Percentiles rank a stretch among this genome's conserved stretches.
Conservation (phyloP, 139 green algal genomes). For the Ettlia oleoabundans region DNA sequence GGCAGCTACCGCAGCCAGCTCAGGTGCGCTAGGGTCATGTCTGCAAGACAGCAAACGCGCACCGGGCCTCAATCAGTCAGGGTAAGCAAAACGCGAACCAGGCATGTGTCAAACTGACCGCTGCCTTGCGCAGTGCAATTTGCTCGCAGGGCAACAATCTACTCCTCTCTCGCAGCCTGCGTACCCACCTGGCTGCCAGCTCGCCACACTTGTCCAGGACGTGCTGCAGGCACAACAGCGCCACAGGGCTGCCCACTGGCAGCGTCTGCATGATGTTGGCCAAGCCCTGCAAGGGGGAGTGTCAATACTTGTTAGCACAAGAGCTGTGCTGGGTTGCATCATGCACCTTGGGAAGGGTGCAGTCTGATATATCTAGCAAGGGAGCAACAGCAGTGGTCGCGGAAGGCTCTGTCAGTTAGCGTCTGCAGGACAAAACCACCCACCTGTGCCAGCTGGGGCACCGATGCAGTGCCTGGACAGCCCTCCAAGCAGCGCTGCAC, state of each 20-base stretch:
- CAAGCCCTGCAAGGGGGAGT: conserved; percentile 10
- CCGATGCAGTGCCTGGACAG: conserved; percentile 28
- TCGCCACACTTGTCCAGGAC: conserved; percentile 23
- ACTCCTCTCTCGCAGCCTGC: background rate
- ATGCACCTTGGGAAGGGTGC: no score
- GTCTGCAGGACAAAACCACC: no score
- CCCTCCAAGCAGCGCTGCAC: conserved; percentile 40
- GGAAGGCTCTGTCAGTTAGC: no score
- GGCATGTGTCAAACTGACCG: no score
- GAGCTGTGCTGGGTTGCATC: no score
- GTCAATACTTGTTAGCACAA: background rate
- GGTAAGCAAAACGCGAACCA: no score
- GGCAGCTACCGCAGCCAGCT: conserved; percentile 16
- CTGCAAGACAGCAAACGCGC: background rate
- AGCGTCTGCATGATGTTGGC: conserved; percentile 36
- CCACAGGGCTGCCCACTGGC: conserved; percentile 36
- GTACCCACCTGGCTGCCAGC: conserved; percentile 16
- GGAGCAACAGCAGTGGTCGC: no score
- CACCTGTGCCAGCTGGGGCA: conserved; percentile 5
- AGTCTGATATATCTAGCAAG: no score
- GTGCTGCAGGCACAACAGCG: conserved; percentile 34
- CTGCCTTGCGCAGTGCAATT: no score
- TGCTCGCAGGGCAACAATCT: no score
- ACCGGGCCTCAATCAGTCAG: no score
- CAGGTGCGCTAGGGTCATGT: background rate